Base-by-base conservation (phyloP, 805 yeast species). In the Yueomyces sp. region DNA sequence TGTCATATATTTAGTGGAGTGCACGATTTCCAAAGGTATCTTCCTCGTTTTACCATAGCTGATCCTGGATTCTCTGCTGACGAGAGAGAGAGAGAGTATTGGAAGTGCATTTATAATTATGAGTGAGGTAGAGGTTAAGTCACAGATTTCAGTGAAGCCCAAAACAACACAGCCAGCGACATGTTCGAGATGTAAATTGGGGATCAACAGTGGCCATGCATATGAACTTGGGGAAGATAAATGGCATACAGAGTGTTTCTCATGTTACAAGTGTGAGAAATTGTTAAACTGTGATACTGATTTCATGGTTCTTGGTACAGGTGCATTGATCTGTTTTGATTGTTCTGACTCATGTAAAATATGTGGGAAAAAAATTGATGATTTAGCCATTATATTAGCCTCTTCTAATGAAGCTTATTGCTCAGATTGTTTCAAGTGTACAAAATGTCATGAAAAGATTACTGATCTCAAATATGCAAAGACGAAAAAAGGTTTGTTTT, bases 331-430 rank as follows among this genome's bases (percentile, higher is more conserved):
- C 9, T 92, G 98, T 61, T 79, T 86, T 40, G 83, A 81, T 45
- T 92, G 98, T 61, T 84, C 95, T n/a, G 94, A 90, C 59, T 75
- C 81, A 38, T 92, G 98, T 62, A 79, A 80, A 52, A 77, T 79
- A 46, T 92, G 98, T 68, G 76, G 79, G 42, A 83, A 82, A 59
- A 85, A 86, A 59, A 92, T 92, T 48, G 94, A 85, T 54, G 96
- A 92, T 60, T 70, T 88, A 67, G 98, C 98, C 8, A 90, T 92
- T 34, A 60, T 62, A 3, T 43, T 62, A 19, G 87, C 97, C 1
- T 87, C 97, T 2, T 95, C 96, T 28, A 94, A 92, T 53, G 90
- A 85, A 58, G 96, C 97, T 4, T 92, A 85, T 60, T 92, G 98
- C 61, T 78, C 95, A 4, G 71, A 72, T 40, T 92, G 98, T 63